Conservation (phyloP, 2,329 filamentous ascomycete species). For the Sphaceloma murrayae region DNA sequence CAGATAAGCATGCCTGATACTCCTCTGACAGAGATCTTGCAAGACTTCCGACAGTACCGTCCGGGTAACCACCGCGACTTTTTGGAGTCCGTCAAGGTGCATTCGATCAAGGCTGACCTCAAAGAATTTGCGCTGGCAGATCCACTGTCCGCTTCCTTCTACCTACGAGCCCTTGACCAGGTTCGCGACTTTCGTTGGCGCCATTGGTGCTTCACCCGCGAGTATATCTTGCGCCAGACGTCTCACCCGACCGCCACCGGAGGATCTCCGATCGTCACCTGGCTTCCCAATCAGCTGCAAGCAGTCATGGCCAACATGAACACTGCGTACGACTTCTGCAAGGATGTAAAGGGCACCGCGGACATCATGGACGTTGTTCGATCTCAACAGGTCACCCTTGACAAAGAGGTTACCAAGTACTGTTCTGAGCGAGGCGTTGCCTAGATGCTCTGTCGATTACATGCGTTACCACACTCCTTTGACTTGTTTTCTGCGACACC, state of each 20-base stretch:
- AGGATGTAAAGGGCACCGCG: conserved; percentile 36
- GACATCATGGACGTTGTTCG: conserved; percentile 35
- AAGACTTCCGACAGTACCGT: conserved; percentile 81
- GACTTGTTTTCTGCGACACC: background rate
- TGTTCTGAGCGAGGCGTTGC: conserved; percentile 18
- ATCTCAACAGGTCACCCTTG: conserved; percentile 15
- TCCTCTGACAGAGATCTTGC: conserved; percentile 76
- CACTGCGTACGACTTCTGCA: conserved; percentile 38
- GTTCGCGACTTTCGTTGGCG: conserved; percentile 75
- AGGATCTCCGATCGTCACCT: conserved; percentile 73
- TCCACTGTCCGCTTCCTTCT: conserved; percentile 32
- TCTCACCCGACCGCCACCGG: conserved; percentile 69
- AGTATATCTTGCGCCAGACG: conserved; percentile 74
- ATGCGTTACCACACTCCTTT: background rate
- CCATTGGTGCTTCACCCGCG: conserved; percentile 76
- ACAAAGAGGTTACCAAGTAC: conserved; percentile 20
- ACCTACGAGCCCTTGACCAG: conserved; percentile 52
- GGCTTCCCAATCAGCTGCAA: conserved; percentile 71
- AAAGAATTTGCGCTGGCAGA: conserved; percentile 40
- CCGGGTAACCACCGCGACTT: conserved; percentile 84
- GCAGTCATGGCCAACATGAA: conserved; percentile 65
- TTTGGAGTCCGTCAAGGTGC: conserved; percentile 57
- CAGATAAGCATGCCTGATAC: conserved; percentile 81
- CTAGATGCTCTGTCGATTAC: background rate
- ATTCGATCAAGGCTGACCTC: conserved; percentile 44